phyloP scores from a whole-genome alignment of 148 eudicot species.

The Oxyria digyna region DNA sequence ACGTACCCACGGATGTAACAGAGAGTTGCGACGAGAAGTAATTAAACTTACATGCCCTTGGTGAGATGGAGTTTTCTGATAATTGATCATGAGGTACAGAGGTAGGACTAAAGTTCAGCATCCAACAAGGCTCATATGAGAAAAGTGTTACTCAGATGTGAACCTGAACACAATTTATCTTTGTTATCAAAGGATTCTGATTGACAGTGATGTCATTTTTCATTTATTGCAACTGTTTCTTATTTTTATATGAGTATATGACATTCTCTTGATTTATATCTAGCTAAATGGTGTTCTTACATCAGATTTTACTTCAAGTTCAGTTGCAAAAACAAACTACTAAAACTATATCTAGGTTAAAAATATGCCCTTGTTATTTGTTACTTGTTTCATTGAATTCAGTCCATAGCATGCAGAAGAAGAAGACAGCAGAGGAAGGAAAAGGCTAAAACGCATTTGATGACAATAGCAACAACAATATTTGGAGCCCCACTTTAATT shows the following conservation, averaged over 20 bases:
- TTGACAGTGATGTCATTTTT: background rate
- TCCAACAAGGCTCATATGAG: background rate
- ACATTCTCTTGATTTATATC: background rate
- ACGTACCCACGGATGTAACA: no score
- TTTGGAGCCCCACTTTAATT: background rate
- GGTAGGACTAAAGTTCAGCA: background rate
- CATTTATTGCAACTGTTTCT: no score
- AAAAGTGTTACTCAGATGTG: background rate
- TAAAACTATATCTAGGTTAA: background rate
- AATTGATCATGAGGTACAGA: background rate
- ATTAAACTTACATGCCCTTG: no score
- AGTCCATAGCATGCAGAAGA: background rate
- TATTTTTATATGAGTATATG: no score
- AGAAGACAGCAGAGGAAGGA: background rate
- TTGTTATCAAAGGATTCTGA: background rate
- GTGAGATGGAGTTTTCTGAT: background rate
- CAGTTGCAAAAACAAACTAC: background rate
- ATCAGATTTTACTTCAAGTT: background rate
- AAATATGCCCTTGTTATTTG: background rate
- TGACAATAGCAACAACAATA: background rate
- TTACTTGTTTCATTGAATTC: no score
- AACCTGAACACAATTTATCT: background rate
- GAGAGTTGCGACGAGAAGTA: no score
- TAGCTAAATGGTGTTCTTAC: background rate
- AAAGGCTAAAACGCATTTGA: background rate